These are phyloP conservation scores for Aspergillus incahuasiensis DNA, from an alignment of 495 filamentous ascomycete species.

Conservation along the genomic window DNA sequence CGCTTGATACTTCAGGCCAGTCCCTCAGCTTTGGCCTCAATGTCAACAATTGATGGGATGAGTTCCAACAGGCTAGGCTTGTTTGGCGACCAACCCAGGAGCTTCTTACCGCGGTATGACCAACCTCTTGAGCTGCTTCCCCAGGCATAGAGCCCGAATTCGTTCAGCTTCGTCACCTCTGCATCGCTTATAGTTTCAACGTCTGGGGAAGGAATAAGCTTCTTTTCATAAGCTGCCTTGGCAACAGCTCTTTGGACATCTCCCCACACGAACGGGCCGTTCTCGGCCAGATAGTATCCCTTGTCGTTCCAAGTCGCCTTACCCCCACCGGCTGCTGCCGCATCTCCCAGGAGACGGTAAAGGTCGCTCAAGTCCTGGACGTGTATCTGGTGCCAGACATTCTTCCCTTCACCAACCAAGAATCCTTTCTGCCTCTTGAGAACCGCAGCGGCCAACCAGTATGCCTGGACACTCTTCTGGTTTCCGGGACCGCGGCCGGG, in stretches of 20 bases:
- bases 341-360: slow-evolving; percentile 62
- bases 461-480: slow-evolving; percentile 60
- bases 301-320: slow-evolving; percentile 67
- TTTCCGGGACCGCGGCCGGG: slow-evolving; percentile 67
- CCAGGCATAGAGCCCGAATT: slow-evolving; percentile 42
- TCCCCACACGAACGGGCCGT: slow-evolving; percentile 67
- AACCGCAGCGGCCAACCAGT: slow-evolving; percentile 49
- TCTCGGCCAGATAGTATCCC: slow-evolving; percentile 73
- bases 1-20: slow-evolving; percentile 42
- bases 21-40: slow-evolving; percentile 54
- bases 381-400: slow-evolving; percentile 71
- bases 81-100: slow-evolving; percentile 61
- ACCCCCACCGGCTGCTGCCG: slow-evolving; percentile 52
- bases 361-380: slow-evolving; percentile 65
- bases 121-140: slow-evolving; percentile 62
- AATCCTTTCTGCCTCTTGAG: slow-evolving; percentile 61
- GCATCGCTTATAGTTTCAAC: slow-evolving; percentile 36
- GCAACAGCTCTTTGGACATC: slow-evolving; percentile 59
- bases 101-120: slow-evolving; percentile 57
- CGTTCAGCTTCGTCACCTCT: slow-evolving; percentile 28
- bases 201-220: slow-evolving; percentile 55
- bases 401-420: slow-evolving; percentile 58
- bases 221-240: slow-evolving; percentile 56
- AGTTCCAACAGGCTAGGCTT: slow-evolving; percentile 50
- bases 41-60: slow-evolving; percentile 49